Evolutionary conservation across 2,329 filamentous ascomycete species (phyloP).

Genomic region (Blumeriella jaapii): DNA sequence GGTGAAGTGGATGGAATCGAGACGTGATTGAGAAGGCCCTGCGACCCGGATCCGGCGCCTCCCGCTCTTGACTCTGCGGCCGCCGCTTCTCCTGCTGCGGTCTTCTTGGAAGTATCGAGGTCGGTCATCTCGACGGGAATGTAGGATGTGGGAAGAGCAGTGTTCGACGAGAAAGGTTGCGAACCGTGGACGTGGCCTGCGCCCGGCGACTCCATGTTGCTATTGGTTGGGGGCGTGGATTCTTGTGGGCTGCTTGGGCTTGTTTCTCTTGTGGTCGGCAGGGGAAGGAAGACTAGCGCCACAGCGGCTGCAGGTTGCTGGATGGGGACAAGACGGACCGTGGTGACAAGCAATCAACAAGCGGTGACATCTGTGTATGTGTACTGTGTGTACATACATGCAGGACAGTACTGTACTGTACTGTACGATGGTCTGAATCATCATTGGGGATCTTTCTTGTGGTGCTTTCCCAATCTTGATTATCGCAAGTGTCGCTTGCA

Average conservation of each 20-base stretch:
- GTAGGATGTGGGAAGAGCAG: slow-evolving; percentile 9
- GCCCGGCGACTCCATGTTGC: slow-evolving; percentile 11
- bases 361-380: neutral
- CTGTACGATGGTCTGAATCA: no score
- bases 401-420: no score
- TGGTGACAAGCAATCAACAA: slow-evolving; percentile 2
- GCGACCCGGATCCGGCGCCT: slow-evolving; percentile 16
- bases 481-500: no score
- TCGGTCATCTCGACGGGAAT: slow-evolving; percentile 20
- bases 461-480: no score
- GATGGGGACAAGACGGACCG: slow-evolving; percentile 1
- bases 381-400: no score
- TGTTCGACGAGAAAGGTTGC: slow-evolving; percentile 8
- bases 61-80: neutral
- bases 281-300: slow-evolving; percentile 2
- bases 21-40: slow-evolving; percentile 20
- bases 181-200: slow-evolving; percentile 8
- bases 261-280: slow-evolving; percentile 1
- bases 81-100: no score
- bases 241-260: slow-evolving; percentile 1
- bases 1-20: slow-evolving; percentile 18
- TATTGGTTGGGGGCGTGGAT: slow-evolving; percentile 14
- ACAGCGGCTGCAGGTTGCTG: slow-evolving; percentile 2
- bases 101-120: slow-evolving; percentile 15
- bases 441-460: no score